A percentile compares a stretch with the other conserved stretches of the same genome.
These are phyloP conservation scores for Penicillium vulpinum DNA, from an alignment of 2,329 filamentous ascomycete genomes.

Conservation along the genomic window DNA sequence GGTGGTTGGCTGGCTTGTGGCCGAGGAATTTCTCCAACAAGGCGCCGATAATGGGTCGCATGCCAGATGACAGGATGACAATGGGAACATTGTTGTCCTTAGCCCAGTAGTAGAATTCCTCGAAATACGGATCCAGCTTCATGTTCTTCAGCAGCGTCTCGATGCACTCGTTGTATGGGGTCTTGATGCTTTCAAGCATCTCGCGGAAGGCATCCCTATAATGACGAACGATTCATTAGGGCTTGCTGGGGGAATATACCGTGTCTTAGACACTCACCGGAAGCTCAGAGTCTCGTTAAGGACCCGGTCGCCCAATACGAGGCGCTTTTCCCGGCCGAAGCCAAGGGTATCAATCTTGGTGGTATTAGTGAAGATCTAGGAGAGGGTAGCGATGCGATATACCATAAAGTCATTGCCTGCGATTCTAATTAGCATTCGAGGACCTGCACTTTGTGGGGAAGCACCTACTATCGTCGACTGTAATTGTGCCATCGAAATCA, in stretches of 20 bases:
- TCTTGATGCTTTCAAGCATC: constrained; percentile 86
- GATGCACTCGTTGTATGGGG: constrained; percentile 80
- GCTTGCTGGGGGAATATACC: neutral
- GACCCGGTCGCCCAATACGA: constrained; percentile 72
- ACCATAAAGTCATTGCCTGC: constrained; percentile 67
- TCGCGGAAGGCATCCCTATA: constrained; percentile 74
- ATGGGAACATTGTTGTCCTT: constrained; percentile 81
- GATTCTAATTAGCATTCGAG: constrained; percentile 13
- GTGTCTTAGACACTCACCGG: constrained; percentile 50
- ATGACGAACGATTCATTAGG: constrained; percentile 5
- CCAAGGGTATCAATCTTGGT: constrained; percentile 85
- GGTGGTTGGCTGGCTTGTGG: constrained; percentile 65
- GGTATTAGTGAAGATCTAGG: constrained; percentile 35
- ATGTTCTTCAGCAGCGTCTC: constrained; percentile 77
- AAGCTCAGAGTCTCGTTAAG: constrained; percentile 71
- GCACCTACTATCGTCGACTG: constrained; percentile 64
- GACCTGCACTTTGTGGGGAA: neutral
- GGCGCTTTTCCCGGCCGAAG: constrained; percentile 71
- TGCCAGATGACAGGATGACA: constrained; percentile 87
- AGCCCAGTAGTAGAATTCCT: constrained; percentile 82
- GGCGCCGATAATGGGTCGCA: constrained; percentile 86
- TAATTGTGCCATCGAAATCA: constrained; percentile 97
- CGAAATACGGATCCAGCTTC: constrained; percentile 84
- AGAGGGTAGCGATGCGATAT: constrained; percentile 16
- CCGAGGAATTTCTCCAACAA: constrained; percentile 79